phyloP scores from a whole-genome alignment of 768 basidiomycete genomes.

The Lactarius deliciosus region DNA sequence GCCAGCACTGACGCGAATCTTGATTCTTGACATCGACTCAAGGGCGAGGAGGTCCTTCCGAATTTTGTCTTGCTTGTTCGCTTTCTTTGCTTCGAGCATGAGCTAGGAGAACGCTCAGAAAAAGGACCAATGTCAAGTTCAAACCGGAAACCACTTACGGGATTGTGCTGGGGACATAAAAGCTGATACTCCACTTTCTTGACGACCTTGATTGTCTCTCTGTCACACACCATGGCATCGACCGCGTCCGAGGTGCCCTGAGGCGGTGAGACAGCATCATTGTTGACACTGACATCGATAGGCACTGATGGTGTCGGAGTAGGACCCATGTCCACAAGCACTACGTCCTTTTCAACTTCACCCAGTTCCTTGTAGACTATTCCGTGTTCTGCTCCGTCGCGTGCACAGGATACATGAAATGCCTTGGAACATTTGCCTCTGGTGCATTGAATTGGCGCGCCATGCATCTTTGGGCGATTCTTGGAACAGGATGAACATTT shows the following conservation, averaged over 20 bases:
- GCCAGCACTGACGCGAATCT: slow-evolving; percentile 80
- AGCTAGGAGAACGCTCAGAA: slow-evolving; percentile 45
- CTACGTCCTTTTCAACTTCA: slow-evolving; percentile 80
- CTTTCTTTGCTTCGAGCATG: slow-evolving; percentile 71
- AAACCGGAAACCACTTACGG: slow-evolving; percentile 51
- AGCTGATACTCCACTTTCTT: slow-evolving; percentile 74
- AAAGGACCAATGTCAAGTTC: neutral
- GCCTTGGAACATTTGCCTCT: slow-evolving; percentile 93
- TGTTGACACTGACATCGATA: slow-evolving; percentile 43
- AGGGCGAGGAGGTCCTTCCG: slow-evolving; percentile 68
- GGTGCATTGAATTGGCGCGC: slow-evolving; percentile 87
- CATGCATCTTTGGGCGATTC: slow-evolving; percentile 61
- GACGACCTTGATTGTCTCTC: slow-evolving; percentile 53
- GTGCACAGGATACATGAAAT: slow-evolving; percentile 91
- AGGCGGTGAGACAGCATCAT: slow-evolving; percentile 21
- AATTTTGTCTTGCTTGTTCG: slow-evolving; percentile 72
- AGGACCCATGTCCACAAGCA: slow-evolving; percentile 48
- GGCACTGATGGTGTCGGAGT: slow-evolving; percentile 26
- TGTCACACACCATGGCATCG: slow-evolving; percentile 35
- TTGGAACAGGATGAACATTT: slow-evolving; percentile 90
- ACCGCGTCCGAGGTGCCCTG: slow-evolving; percentile 16
- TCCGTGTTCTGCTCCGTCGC: slow-evolving; percentile 49
- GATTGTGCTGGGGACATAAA: slow-evolving; percentile 87
- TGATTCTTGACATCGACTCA: slow-evolving; percentile 70
- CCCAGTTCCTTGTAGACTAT: slow-evolving; percentile 61